Base-by-base conservation (phyloP, 495 filamentous ascomycete species). In the Aspergillus leporis region DNA sequence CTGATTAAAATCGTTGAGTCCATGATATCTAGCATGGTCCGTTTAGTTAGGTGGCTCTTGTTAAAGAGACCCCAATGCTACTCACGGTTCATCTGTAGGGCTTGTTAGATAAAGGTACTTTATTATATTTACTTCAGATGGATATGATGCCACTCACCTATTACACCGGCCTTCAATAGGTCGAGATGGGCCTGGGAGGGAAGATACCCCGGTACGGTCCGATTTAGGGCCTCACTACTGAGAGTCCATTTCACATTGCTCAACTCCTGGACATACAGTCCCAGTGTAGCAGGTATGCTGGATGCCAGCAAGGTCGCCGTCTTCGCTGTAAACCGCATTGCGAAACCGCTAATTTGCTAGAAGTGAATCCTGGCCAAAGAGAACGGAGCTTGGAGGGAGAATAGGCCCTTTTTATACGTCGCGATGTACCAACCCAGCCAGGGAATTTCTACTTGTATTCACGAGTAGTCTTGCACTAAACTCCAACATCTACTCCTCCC, bases 101-200 rank as follows among this genome's bases (percentile, higher is more conserved):
- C 12, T 0, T 25, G 46, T 65, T 57, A 66, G 61, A n/a, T 19
- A 10, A 19, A 25, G 18, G 31, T 41, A 28, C 32, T 9, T 9
- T 36, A 4, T 36, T 32, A 4, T 9, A 5, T 36, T 36, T 8
- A 36, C 3, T 36, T 9, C 10, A 36, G 32, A 41, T 41, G 38
- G 6, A 16, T 14, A n/a, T 41, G 16, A 6, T 6, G 16, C 16
- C 19, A n/a, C 69, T 70, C 52, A 66, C 77, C 73, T 50, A 86
- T 85, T 1, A 81, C 74, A 13, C 75, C 64, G 13, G 78, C 79
- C 43, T 77, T 77, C 22, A 75, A 78, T 5, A 89, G 70, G 63
- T 89, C 86, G 32, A 89, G 60, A 67, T 89, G 85, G 0, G 74
- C 81, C 40, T 89, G 85, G 0, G 85, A 88, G 6, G 87, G 87